Evolutionary conservation across 31 red algal genomes (phyloP).

Genomic region (Asparagopsis taxiformis): DNA sequence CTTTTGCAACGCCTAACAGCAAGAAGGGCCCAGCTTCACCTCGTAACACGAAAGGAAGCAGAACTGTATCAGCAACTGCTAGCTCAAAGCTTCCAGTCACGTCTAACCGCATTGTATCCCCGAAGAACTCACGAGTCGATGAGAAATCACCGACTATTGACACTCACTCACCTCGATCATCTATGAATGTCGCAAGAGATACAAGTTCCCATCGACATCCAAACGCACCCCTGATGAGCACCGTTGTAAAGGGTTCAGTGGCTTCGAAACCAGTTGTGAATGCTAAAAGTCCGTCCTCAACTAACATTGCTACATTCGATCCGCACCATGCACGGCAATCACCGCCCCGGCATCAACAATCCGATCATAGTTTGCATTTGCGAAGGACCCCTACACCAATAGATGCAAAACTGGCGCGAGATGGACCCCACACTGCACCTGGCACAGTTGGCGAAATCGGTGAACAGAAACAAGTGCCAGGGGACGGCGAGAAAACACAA

Average conservation of each 20-base stretch:
- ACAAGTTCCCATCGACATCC: conserved; percentile 8
- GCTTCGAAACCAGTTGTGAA: background rate
- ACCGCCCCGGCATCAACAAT: no score
- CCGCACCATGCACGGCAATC: no score
- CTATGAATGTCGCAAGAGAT: background rate
- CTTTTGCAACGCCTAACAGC: background rate
- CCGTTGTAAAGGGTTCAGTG: conserved; percentile 30
- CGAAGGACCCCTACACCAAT: no score
- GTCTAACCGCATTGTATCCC: conserved; percentile 28
- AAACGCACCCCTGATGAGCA: conserved; percentile 23
- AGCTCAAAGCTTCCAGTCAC: no score
- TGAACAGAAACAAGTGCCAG: no score
- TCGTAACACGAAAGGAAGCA: conserved; percentile 15
- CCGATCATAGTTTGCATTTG: no score
- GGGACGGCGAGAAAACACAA: background rate
- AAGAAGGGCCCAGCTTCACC: conserved; percentile 59
- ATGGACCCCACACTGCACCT: no score
- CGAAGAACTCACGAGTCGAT: conserved; percentile 21
- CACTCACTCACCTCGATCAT: conserved; percentile 4
- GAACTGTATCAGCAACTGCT: conserved; percentile 1
- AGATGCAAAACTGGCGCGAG: no score
- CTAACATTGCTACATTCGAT: no score
- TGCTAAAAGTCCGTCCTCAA: no score
- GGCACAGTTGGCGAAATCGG: no score
- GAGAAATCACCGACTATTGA: conserved; percentile 16